These are phyloP conservation scores for Pouteria glomerata DNA, from an alignment of 148 eudicot species.

Conservation along the genomic window DNA sequence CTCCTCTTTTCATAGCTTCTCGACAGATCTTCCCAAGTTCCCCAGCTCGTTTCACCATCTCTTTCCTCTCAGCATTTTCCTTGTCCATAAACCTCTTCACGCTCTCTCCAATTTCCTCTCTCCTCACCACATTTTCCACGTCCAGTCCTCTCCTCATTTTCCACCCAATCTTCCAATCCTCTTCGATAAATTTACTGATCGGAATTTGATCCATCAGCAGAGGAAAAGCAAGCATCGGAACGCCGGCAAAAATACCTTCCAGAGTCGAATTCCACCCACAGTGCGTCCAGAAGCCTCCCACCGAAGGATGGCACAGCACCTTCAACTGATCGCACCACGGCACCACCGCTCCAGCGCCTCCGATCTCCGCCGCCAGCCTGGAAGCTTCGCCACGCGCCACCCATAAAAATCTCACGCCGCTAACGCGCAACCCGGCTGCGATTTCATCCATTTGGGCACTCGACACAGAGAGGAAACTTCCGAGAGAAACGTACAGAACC, in stretches of 20 bases:
- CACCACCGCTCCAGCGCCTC: slow-evolving; percentile 15
- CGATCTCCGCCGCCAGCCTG: not conserved
- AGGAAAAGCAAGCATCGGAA: slow-evolving; percentile 37
- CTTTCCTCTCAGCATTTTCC: slow-evolving; percentile 20
- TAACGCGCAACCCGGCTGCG: slow-evolving; percentile 15
- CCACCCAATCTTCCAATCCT: slow-evolving; percentile 43
- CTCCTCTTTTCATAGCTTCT: slow-evolving; percentile 23
- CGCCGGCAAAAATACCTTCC: slow-evolving; percentile 25
- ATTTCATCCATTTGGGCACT: slow-evolving; percentile 34
- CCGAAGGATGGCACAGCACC: slow-evolving; percentile 28
- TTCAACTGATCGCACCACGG: slow-evolving; percentile 45
- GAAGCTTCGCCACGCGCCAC: slow-evolving; percentile 24
- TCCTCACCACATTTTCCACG: slow-evolving; percentile 14
- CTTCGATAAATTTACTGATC: slow-evolving; percentile 28
- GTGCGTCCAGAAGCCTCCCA: slow-evolving; percentile 40
- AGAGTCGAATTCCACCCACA: slow-evolving; percentile 39
- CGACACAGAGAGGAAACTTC: slow-evolving; percentile 24
- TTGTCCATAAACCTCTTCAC: slow-evolving; percentile 37
- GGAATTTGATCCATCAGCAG: slow-evolving; percentile 23
- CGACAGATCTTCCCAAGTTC: slow-evolving; percentile 6
- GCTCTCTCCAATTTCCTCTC: slow-evolving; percentile 18
- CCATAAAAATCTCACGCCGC: slow-evolving; percentile 22
- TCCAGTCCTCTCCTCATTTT: slow-evolving; percentile 17
- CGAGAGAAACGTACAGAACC: slow-evolving; percentile 33
- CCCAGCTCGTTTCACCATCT: slow-evolving; percentile 11